Evolutionary conservation across 805 yeast species (phyloP).

Genomic region (Metschnikowia koreensis): DNA sequence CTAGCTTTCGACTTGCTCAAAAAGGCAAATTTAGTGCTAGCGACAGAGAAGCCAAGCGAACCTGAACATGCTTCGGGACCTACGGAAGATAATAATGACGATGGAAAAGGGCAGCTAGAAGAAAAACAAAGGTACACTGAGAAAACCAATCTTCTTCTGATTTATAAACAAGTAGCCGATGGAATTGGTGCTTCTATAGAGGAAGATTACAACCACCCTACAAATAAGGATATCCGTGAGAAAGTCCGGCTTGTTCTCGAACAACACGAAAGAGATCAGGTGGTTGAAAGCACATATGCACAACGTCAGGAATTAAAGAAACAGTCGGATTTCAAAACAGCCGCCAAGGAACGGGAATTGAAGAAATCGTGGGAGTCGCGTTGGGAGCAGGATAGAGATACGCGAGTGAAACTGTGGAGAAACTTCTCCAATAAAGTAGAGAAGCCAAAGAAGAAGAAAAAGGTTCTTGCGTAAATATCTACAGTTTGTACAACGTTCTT

Average conservation of each 20-base stretch:
- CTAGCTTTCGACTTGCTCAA: conserved; percentile 61
- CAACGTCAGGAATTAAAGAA: conserved; percentile 29
- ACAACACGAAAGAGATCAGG: conserved; percentile 32
- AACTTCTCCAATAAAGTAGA: conserved; percentile 42
- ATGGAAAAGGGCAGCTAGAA: not conserved
- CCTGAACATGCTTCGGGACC: not conserved
- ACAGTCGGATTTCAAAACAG: conserved; percentile 30
- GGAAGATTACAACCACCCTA: conserved; percentile 26
- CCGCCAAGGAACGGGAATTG: conserved; percentile 30
- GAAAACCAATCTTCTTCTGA: conserved; percentile 25
- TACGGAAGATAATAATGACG: not conserved
- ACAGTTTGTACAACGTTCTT: conserved; percentile 8
- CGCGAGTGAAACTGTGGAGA: conserved; percentile 61
- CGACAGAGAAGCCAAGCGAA: conserved; percentile 17
- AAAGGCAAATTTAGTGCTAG: conserved; percentile 45
- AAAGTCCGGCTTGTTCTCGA: conserved; percentile 45
- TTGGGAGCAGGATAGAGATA: conserved; percentile 64
- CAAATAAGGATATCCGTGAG: conserved; percentile 26
- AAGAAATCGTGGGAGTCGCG: conserved; percentile 35
- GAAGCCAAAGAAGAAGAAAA: conserved; percentile 46
- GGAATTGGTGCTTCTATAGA: conserved; percentile 2
- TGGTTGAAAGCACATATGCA: conserved; percentile 24
- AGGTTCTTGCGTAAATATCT: conserved; percentile 37
- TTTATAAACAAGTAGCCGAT: conserved; percentile 26
- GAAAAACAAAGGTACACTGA: conserved; percentile 13